These are phyloP conservation scores for Immersiella caudata DNA, from an alignment of 495 filamentous ascomycete genomes.

Conservation along the genomic window DNA sequence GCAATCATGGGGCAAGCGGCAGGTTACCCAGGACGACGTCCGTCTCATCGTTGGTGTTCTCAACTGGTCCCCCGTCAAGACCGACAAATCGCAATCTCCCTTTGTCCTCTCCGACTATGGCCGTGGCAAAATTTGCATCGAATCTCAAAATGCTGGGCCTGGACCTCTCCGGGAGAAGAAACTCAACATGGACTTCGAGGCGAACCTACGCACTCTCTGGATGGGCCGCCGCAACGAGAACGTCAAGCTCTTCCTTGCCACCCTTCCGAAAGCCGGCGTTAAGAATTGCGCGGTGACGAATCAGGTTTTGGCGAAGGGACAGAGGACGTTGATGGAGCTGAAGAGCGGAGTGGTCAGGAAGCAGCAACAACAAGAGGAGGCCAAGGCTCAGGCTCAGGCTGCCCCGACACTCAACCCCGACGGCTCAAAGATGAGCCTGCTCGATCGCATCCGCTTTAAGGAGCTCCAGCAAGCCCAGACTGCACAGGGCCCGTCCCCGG, in stretches of 20 bases:
- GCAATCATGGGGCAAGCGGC: slow-evolving; percentile 63
- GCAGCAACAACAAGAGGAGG: slow-evolving; percentile 39
- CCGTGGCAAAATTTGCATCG: slow-evolving; percentile 50
- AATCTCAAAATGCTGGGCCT: slow-evolving; percentile 32
- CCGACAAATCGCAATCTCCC: slow-evolving; percentile 29
- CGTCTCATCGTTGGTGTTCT: slow-evolving; percentile 59
- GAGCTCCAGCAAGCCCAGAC: slow-evolving; percentile 50
- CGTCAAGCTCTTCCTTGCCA: slow-evolving; percentile 49
- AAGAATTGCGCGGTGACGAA: slow-evolving; percentile 48
- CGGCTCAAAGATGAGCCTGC: slow-evolving; percentile 50
- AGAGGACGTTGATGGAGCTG: slow-evolving; percentile 63
- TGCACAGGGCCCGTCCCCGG: slow-evolving; percentile 44
- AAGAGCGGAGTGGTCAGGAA: slow-evolving; percentile 54
- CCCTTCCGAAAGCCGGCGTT: slow-evolving; percentile 60
- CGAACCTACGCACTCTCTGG: slow-evolving; percentile 55
- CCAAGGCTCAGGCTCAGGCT: slow-evolving; percentile 11
- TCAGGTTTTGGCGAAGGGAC: slow-evolving; percentile 56
- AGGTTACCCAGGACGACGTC: slow-evolving; percentile 61
- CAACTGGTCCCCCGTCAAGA: slow-evolving; percentile 27
- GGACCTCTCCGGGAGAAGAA: slow-evolving; percentile 58
- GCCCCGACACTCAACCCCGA: slow-evolving; percentile 33
- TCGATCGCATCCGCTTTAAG: slow-evolving; percentile 67
- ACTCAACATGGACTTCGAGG: slow-evolving; percentile 56
- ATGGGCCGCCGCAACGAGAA: slow-evolving; percentile 28
- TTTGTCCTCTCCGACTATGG: slow-evolving; percentile 65